These are phyloP conservation scores for Fraxinus sp. DNA, from an alignment of 305 asterid species.

Conservation along the genomic window DNA sequence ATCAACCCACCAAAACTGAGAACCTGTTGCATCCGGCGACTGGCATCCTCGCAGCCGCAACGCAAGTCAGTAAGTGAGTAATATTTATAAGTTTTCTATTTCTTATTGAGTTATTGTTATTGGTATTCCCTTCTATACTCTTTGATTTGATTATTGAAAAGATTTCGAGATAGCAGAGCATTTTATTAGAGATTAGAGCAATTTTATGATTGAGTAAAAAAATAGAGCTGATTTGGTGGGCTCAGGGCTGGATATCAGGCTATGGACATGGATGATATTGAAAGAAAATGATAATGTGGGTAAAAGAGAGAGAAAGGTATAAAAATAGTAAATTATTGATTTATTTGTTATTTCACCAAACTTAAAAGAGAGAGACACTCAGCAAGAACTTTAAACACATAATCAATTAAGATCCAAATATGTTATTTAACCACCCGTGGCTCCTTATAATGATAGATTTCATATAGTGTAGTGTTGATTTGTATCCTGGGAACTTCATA, in stretches of 20 bases:
- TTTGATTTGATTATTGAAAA: not conserved
- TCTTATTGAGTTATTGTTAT: no score
- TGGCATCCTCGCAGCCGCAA: no score
- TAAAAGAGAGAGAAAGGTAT: not conserved
- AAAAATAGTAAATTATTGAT: no score
- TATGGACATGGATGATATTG: not conserved
- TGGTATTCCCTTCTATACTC: not conserved
- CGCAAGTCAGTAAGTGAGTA: no score
- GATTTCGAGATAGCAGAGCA: no score
- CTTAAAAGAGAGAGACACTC: not conserved
- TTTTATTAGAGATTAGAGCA: not conserved
- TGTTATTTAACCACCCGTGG: not conserved
- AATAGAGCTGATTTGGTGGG: not conserved
- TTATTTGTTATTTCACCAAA: not conserved
- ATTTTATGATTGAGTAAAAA: not conserved
- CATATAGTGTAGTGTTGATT: not conserved
- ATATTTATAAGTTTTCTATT: no score
- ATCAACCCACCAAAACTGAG: no score
- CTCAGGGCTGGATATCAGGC: not conserved
- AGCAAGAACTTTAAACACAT: not conserved
- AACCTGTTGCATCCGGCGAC: no score
- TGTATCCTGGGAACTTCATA: not conserved
- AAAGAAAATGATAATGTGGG: not conserved
- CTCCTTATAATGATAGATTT: not conserved
- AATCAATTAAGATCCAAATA: not conserved